A percentile compares a stretch with the other conserved stretches of the same genome.
phyloP scores from a whole-genome alignment of 176 grass and related monocot species.

The Aechmea fasciata region DNA sequence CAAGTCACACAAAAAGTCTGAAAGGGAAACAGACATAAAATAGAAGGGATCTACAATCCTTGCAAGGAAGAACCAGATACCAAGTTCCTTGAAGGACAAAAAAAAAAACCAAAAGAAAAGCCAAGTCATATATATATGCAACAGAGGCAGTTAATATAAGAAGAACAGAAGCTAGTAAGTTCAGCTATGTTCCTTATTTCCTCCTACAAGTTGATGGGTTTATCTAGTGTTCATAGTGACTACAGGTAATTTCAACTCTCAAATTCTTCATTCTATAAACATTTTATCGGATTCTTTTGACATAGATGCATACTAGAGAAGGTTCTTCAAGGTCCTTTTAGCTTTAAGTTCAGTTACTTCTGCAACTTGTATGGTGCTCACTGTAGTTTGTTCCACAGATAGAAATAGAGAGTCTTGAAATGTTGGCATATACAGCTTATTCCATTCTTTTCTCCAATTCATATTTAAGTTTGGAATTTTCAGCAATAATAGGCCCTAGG shows the following conservation, averaged over 20 bases:
- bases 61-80: slow-evolving; percentile 17
- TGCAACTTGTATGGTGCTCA: no score
- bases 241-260: neutral
- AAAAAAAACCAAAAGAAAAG: neutral
- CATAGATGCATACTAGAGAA: no score
- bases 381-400: no score
- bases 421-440: no score
- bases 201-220: neutral
- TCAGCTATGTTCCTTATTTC: neutral
- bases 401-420: no score
- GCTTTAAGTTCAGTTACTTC: no score
- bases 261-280: no score
- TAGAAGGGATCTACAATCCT: slow-evolving; percentile 10
- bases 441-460: no score
- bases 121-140: neutral
- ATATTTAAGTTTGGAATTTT: no score
- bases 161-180: neutral
- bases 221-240: neutral
- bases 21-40: slow-evolving; percentile 15
- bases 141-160: neutral
- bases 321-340: no score
- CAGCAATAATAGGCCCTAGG: no score
- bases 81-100: slow-evolving; percentile 6
- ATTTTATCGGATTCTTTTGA: no score
- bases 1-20: slow-evolving; percentile 21